These are phyloP conservation scores for Vachellia collinsii DNA, from an alignment of 306 rosid genomes.

Conservation along the genomic window DNA sequence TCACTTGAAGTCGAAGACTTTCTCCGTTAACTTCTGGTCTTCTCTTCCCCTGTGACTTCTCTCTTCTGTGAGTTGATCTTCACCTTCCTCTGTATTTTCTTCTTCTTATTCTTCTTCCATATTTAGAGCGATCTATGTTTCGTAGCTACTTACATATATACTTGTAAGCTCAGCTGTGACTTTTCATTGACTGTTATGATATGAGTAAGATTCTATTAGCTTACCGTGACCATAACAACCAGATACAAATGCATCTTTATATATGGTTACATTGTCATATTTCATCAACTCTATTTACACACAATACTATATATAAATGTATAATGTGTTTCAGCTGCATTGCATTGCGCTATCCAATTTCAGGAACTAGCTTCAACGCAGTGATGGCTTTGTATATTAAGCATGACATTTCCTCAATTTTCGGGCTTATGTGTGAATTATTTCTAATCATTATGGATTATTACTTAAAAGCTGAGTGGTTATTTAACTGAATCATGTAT, in stretches of 20 bases:
- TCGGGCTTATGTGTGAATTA: constrained; percentile 24
- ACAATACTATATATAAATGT: not conserved
- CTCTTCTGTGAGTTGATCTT: not conserved
- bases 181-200: not conserved
- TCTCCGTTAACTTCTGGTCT: not conserved
- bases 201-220: not conserved
- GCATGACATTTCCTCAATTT: constrained; percentile 1
- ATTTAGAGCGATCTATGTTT: not conserved
- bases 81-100: not conserved
- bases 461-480: not conserved
- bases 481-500: constrained; percentile 17
- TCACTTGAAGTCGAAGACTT: too few relatives aligned
- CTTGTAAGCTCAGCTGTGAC: not conserved
- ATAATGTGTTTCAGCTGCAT: not conserved
- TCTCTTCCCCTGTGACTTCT: not conserved
- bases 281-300: not conserved
- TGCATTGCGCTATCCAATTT: too few relatives aligned
- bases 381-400: not conserved
- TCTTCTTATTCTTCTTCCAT: too few relatives aligned
- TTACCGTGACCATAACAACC: not conserved
- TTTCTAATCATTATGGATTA: not conserved
- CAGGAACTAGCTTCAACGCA: not conserved
- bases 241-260: too few relatives aligned
- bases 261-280: too few relatives aligned
- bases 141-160: not conserved